Percentiles rank a stretch among this genome's conserved stretches.
Conservation (phyloP, 2,329 filamentous ascomycete genomes). For the Colletotrichum ledebouriae region DNA sequence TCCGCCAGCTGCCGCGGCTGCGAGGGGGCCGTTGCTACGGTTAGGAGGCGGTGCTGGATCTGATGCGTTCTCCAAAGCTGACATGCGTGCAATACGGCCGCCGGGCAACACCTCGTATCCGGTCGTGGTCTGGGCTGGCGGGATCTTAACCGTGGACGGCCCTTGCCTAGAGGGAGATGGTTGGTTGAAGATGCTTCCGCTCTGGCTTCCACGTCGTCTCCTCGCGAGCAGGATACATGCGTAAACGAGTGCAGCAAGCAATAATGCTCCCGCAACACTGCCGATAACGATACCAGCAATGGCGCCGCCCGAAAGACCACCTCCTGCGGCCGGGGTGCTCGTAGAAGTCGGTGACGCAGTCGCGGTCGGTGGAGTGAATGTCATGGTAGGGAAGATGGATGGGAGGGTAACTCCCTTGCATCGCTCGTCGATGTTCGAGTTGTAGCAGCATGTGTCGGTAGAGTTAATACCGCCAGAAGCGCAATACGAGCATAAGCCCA, state of each 20-base stretch:
- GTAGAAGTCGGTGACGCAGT: slow-evolving; percentile 56
- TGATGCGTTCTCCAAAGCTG: slow-evolving; percentile 84
- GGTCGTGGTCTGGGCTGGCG: slow-evolving; percentile 49
- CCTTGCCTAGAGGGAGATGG: slow-evolving; percentile 78
- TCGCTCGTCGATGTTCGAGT: slow-evolving; percentile 77
- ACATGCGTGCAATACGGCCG: slow-evolving; percentile 94
- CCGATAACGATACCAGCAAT: slow-evolving; percentile 95
- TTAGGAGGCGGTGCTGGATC: slow-evolving; percentile 64
- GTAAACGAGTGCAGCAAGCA: slow-evolving; percentile 79
- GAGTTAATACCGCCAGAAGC: slow-evolving; percentile 86
- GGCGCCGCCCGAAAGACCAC: slow-evolving; percentile 79
- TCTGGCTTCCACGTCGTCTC: slow-evolving; percentile 71
- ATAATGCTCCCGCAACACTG: slow-evolving; percentile 75
- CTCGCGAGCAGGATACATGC: slow-evolving; percentile 69
- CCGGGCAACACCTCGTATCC: slow-evolving; percentile 85
- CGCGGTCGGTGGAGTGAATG: slow-evolving; percentile 64
- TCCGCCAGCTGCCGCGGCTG: slow-evolving; percentile 58
- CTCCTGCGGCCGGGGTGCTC: slow-evolving; percentile 50
- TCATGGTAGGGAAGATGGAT: slow-evolving; percentile 77
- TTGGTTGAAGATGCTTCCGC: slow-evolving; percentile 88
- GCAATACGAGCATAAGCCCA: slow-evolving; percentile 91
- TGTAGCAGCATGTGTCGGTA: slow-evolving; percentile 95
- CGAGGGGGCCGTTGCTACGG: slow-evolving; percentile 45
- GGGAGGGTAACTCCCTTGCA: slow-evolving; percentile 86
- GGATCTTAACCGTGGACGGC: slow-evolving; percentile 56